These are phyloP conservation scores for Picea sitchensis DNA, from an alignment of 75 land plant genomes.

Conservation along the genomic window DNA sequence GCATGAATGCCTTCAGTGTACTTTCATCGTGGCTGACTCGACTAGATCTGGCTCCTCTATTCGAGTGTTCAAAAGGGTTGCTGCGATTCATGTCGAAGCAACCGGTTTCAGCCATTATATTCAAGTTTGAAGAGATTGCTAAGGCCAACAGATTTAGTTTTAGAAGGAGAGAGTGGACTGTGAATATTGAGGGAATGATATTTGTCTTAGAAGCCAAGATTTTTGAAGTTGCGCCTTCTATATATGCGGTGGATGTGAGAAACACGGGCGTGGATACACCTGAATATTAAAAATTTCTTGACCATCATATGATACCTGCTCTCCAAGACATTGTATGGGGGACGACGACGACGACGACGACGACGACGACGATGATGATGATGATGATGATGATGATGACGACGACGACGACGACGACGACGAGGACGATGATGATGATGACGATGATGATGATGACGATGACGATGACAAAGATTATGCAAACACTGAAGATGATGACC, in stretches of 20 bases:
- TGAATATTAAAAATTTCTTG: slow-evolving; percentile 22
- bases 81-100: no score
- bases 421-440: no score
- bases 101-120: slow-evolving; percentile 8
- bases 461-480: no score
- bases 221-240: slow-evolving; percentile 22
- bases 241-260: slow-evolving; percentile 29
- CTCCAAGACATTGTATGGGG: slow-evolving; percentile 6
- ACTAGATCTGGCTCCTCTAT: slow-evolving; percentile 27
- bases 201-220: slow-evolving; percentile 29
- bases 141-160: slow-evolving; percentile 21
- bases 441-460: no score
- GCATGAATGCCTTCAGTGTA: slow-evolving; percentile 31
- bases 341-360: background rate
- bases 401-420: no score
- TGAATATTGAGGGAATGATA: slow-evolving; percentile 12
- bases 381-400: no score
- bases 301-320: slow-evolving; percentile 17
- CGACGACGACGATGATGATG: no score
- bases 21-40: slow-evolving; percentile 16
- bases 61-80: background rate
- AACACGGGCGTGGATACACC: slow-evolving; percentile 27
- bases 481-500: no score
- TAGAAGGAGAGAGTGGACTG: slow-evolving; percentile 18
- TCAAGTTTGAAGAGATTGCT: slow-evolving; percentile 14